Evolutionary conservation across 192 early-diverging fungal genomes (phyloP).

Genomic region (Thamnidium elegans): DNA sequence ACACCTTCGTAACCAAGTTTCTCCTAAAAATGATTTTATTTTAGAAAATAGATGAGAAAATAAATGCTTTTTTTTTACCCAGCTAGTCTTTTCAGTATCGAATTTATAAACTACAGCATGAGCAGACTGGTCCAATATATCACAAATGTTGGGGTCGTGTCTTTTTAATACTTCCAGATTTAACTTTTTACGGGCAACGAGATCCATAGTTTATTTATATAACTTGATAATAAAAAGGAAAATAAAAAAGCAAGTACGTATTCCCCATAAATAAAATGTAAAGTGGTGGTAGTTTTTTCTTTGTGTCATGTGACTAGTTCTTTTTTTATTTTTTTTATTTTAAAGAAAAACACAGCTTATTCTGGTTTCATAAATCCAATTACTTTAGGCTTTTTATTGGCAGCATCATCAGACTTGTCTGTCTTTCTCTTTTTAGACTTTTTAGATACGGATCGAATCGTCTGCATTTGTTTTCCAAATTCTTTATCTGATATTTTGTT

Average conservation of each 20-base stretch:
- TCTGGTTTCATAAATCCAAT: constrained; percentile 5
- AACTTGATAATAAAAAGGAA: neutral
- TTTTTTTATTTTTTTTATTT: too few relatives aligned
- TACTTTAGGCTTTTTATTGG: neutral
- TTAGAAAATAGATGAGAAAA: neutral
- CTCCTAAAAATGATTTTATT: constrained; percentile 49
- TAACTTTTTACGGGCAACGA: constrained; percentile 56
- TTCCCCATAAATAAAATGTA: too few relatives aligned
- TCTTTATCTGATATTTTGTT: constrained; percentile 8
- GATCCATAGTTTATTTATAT: constrained; percentile 52
- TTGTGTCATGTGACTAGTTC: neutral
- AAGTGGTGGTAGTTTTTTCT: too few relatives aligned
- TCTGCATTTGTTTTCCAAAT: neutral
- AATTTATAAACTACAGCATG: constrained; percentile 92
- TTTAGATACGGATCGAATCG: neutral
- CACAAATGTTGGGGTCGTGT: constrained; percentile 74
- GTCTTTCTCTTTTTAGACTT: constrained; percentile 2
- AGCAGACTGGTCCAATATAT: constrained; percentile 79
- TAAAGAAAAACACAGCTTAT: too few relatives aligned
- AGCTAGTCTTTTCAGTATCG: constrained; percentile 61
- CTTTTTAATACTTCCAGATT: constrained; percentile 84
- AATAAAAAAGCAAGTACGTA: neutral
- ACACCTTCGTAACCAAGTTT: constrained; percentile 91
- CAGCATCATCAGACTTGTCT: neutral
- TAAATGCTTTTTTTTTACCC: constrained; percentile 58